These are phyloP conservation scores for Mortierella antarctica DNA, from an alignment of 192 early-diverging fungal genomes.

Conservation along the genomic window DNA sequence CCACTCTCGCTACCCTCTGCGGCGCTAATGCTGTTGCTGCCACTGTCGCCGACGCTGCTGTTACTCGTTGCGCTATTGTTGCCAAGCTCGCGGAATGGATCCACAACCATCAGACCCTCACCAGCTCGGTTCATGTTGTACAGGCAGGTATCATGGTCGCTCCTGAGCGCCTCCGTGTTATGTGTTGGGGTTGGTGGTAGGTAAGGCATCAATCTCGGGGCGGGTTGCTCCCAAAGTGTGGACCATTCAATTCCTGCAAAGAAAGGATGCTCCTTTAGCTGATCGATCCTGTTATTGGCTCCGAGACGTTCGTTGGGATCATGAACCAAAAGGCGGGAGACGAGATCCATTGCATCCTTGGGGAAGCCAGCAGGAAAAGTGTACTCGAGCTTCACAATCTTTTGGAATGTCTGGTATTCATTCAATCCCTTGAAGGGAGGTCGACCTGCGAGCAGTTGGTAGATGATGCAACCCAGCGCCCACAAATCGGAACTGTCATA, in stretches of 20 bases:
- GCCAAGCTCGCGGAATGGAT: conserved; percentile 50
- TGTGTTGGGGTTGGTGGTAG: conserved; percentile 48
- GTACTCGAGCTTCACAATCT: conserved; percentile 91
- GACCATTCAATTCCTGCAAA: conserved; percentile 86
- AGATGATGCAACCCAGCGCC: conserved; percentile 92
- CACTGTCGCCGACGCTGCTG: conserved; percentile 35
- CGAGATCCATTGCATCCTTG: conserved; percentile 75
- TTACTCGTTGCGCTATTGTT: background rate
- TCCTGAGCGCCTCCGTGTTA: conserved; percentile 45
- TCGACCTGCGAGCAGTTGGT: conserved; percentile 87
- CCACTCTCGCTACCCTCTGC: conserved; percentile 24
- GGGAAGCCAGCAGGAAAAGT: conserved; percentile 82
- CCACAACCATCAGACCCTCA: conserved; percentile 41
- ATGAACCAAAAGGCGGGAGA: conserved; percentile 76
- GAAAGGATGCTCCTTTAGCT: conserved; percentile 82
- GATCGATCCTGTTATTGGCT: conserved; percentile 64
- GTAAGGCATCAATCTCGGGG: conserved; percentile 61
- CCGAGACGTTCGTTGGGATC: conserved; percentile 73
- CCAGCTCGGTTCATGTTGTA: conserved; percentile 25
- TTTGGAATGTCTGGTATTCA: conserved; percentile 98
- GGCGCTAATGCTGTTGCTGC: conserved; percentile 37
- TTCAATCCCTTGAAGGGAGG: conserved; percentile 96
- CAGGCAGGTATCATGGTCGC: conserved; percentile 33
- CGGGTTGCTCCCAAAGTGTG: conserved; percentile 60
- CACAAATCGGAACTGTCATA: conserved; percentile 75